Evolutionary conservation across 176 grass and related monocot genomes (phyloP).

Genomic region (Neostapfia colusana): DNA sequence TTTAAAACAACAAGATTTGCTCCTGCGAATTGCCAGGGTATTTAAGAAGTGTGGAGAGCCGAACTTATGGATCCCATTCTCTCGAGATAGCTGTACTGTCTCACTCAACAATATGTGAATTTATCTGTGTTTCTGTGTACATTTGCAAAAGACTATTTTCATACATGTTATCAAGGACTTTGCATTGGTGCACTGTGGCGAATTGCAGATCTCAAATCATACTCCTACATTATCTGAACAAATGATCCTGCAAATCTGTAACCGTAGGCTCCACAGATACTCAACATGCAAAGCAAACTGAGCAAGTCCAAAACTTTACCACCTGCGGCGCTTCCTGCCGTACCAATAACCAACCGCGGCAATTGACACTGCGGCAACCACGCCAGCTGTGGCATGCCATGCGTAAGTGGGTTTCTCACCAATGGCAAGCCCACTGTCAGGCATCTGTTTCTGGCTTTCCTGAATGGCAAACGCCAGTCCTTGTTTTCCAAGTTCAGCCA

Average conservation of each 20-base stretch:
- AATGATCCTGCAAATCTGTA: background rate
- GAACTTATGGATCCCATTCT: too few species aligned
- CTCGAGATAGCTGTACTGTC: background rate
- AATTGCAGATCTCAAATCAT: background rate
- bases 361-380: constrained; percentile 54
- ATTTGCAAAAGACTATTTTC: constrained; percentile 20
- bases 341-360: constrained; percentile 82
- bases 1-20: too few species aligned
- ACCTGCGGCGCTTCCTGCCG: constrained; percentile 55
- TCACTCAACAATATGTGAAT: constrained; percentile 22
- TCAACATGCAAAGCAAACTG: background rate
- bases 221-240: background rate
- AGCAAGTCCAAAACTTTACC: constrained; percentile 28
- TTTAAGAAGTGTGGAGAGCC: too few species aligned
- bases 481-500: constrained; percentile 56
- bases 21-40: too few species aligned
- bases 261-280: background rate
- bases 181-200: background rate
- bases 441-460: constrained; percentile 54
- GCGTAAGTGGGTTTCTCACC: constrained; percentile 47
- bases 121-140: constrained; percentile 17
- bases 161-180: constrained; percentile 21
- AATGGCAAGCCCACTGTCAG: constrained; percentile 41
- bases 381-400: constrained; percentile 65
- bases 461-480: constrained; percentile 67